phyloP scores from a whole-genome alignment of 2,329 filamentous ascomycete genomes.

The Fusarium nisikadoi region DNA sequence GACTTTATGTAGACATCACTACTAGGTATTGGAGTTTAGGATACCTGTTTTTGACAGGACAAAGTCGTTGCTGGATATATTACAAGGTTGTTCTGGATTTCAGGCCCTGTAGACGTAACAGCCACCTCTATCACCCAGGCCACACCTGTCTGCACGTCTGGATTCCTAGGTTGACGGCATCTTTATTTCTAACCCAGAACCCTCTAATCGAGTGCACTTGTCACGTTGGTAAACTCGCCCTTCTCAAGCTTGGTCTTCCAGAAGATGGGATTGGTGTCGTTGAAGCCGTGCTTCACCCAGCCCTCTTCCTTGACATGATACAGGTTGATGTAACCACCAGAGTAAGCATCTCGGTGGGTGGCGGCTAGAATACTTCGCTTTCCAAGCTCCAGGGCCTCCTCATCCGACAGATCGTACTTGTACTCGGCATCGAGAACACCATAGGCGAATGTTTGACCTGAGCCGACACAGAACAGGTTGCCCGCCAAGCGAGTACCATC shows the following conservation, averaged over 20 bases:
- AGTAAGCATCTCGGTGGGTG: constrained; percentile 98
- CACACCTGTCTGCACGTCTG: constrained; percentile 10
- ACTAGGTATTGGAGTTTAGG: not conserved
- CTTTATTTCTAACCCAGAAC: constrained; percentile 4
- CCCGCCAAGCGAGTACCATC: constrained; percentile 93
- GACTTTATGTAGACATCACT: constrained; percentile 1
- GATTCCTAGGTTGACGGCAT: not conserved
- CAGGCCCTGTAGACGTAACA: constrained; percentile 18
- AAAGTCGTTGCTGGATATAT: constrained; percentile 46
- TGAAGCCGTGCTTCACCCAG: constrained; percentile 99
- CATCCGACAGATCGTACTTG: constrained; percentile 84
- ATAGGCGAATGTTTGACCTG: constrained; percentile 98
- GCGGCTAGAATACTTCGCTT: constrained; percentile 93
- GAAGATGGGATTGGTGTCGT: constrained; percentile 98
- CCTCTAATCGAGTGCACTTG: constrained; percentile 72
- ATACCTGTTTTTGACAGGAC: constrained; percentile 36
- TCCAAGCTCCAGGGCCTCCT: constrained; percentile 91
- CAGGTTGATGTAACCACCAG: constrained; percentile 97
- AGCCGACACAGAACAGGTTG: constrained; percentile 98
- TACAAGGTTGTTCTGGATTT: constrained; percentile 37
- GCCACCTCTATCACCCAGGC: constrained; percentile 31
- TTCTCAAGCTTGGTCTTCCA: constrained; percentile 99
- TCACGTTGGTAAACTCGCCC: constrained; percentile 98
- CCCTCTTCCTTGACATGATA: constrained; percentile 99
- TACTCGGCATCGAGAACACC: constrained; percentile 98